Conservation (phyloP, 805 yeast genomes). For the Hemisphaericaspora nanyangensis region DNA sequence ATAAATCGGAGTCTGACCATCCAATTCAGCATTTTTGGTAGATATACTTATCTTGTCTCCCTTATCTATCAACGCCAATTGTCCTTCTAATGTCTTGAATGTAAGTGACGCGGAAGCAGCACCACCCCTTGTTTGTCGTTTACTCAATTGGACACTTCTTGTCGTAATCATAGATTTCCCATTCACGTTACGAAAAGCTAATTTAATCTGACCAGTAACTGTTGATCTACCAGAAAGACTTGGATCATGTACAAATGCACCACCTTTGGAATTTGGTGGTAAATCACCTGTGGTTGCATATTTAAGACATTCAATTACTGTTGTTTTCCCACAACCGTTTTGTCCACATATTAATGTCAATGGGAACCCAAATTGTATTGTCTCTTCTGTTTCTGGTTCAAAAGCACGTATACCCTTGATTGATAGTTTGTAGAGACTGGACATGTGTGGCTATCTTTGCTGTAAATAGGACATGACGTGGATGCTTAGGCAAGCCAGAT, state of each 20-base stretch:
- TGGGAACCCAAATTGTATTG: conserved; percentile 86
- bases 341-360: conserved; percentile 91
- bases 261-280: conserved; percentile 95
- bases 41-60: conserved; percentile 74
- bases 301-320: conserved; percentile 89
- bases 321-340: conserved; percentile 95
- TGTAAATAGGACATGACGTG: background rate
- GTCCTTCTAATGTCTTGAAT: conserved; percentile 91
- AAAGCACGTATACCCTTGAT: conserved; percentile 91
- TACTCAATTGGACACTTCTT: conserved; percentile 71
- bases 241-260: conserved; percentile 95
- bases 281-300: conserved; percentile 94
- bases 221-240: conserved; percentile 68
- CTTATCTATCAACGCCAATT: conserved; percentile 58
- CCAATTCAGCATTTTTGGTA: conserved; percentile 81
- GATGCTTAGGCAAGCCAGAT: background rate
- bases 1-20: conserved; percentile 71
- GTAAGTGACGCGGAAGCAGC: conserved; percentile 39
- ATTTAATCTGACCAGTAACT: conserved; percentile 85
- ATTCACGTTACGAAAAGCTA: conserved; percentile 74
- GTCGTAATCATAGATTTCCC: conserved; percentile 82
- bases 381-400: conserved; percentile 77
- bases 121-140: conserved; percentile 46
- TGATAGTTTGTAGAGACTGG: conserved; percentile 38
- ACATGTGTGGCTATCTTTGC: conserved; percentile 21